phyloP scores from a whole-genome alignment of 768 basidiomycete genomes.

The Kwoniella newhampshirensis region DNA sequence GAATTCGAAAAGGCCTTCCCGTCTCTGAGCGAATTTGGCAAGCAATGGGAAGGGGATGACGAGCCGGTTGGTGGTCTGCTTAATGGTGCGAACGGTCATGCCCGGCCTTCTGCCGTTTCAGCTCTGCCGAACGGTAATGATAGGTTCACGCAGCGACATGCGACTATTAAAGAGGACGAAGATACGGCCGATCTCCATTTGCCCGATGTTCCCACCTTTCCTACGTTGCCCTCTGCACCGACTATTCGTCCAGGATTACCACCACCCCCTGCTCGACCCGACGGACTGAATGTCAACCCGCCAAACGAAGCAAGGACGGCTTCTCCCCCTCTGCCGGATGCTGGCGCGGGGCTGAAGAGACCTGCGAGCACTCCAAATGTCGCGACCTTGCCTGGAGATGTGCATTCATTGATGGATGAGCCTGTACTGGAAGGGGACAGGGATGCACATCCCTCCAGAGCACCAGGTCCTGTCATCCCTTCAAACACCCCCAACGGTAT shows the following conservation, averaged over 20 bases:
- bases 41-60: slow-evolving; percentile 31
- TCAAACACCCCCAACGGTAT: slow-evolving; percentile 1
- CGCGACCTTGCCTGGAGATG: slow-evolving; percentile 14
- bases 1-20: slow-evolving; percentile 50
- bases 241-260: slow-evolving; percentile 30
- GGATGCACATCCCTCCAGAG: slow-evolving; percentile 12
- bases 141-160: slow-evolving; percentile 7
- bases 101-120: slow-evolving; percentile 1
- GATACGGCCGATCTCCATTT: slow-evolving; percentile 13
- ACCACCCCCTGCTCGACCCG: slow-evolving; percentile 23
- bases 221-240: slow-evolving; percentile 40
- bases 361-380: slow-evolving; percentile 24
- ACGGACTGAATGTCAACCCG: slow-evolving; percentile 5
- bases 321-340: slow-evolving; percentile 22
- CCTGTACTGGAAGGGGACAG: slow-evolving; percentile 8
- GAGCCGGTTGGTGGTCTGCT: slow-evolving; percentile 5
- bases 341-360: slow-evolving; percentile 13
- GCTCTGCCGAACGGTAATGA: slow-evolving; percentile 17
- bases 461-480: slow-evolving; percentile 1
- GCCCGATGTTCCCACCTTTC: slow-evolving; percentile 38
- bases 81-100: not conserved
- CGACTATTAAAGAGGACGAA: slow-evolving; percentile 21
- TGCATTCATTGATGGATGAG: slow-evolving; percentile 12
- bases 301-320: not conserved
- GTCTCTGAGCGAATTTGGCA: slow-evolving; percentile 49